Conservation (phyloP, 495 filamentous ascomycete genomes). For the Aspergillus heteromorphus region DNA sequence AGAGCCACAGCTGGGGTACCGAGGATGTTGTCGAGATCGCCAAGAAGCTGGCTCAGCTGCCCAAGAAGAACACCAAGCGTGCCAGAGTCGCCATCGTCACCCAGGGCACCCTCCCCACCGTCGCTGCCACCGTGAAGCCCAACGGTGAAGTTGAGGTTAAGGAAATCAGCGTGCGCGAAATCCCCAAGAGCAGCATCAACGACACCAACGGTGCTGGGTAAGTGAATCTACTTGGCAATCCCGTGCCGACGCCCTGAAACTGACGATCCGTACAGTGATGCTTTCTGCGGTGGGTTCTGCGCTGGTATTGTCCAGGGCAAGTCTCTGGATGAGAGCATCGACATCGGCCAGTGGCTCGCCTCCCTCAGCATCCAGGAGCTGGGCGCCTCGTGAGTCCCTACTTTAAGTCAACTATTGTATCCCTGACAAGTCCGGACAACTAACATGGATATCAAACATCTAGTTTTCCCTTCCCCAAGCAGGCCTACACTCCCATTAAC, state of each 20-base stretch:
- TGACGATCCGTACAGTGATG: conserved; percentile 57
- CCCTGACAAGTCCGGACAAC: background rate
- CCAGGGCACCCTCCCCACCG: conserved; percentile 83
- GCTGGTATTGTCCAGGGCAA: conserved; percentile 85
- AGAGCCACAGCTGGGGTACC: conserved; percentile 63
- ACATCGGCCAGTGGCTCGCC: conserved; percentile 95
- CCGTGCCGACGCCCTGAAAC: background rate
- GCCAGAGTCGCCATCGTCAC: conserved; percentile 84
- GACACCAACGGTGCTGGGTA: conserved; percentile 95
- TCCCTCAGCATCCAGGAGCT: conserved; percentile 86
- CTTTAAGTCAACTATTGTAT: background rate
- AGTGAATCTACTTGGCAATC: conserved; percentile 17
- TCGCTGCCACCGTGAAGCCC: conserved; percentile 62
- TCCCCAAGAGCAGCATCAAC: conserved; percentile 69
- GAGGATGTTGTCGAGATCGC: conserved; percentile 85
- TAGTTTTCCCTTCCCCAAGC: conserved; percentile 80
- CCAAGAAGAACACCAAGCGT: conserved; percentile 81
- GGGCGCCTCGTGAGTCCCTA: conserved; percentile 77
- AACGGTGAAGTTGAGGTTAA: conserved; percentile 62
- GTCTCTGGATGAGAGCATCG: conserved; percentile 64
- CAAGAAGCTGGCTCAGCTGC: conserved; percentile 73
- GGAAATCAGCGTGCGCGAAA: conserved; percentile 72
- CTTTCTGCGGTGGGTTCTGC: conserved; percentile 90
- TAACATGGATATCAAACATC: conserved; percentile 12
- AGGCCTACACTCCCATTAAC: conserved; percentile 56